Base-by-base conservation (phyloP, 192 early-diverging fungal genomes). In the Cetraspora pellucida region DNA sequence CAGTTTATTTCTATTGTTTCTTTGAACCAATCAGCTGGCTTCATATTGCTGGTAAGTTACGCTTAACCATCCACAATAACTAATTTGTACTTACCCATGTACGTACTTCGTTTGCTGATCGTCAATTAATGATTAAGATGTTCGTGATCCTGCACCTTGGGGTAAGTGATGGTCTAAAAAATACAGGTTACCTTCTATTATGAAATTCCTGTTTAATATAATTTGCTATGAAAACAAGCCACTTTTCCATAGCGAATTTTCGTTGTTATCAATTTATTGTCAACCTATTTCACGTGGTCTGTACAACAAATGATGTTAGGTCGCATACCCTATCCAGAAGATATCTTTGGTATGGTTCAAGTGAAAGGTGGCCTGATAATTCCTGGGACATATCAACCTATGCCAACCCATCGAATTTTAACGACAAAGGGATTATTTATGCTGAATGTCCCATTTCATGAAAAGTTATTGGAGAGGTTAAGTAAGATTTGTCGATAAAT, bases 311-410 rank as follows among this genome's bases (percentile, higher is more conserved):
- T 21, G 21, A 45, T 37, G 31, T 17, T 25, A 30, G 70, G 70
- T 11, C 70, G 89, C 23, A 90, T 89, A 47, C 87, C 88, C 17
- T 71, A 77, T 30, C 88, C 89, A 21, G 89, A 90, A 65, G 87
- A 90, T 77, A 90, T 89, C 30, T 84, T 90, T 77, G 89, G 89
- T 30, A 87, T 85, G 67, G 85, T 90, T 8, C 69, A 86, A 60
- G 70, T 90, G 13, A 59, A 81, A 16, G 75, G 82, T 70, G 89
- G 89, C 1, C 59, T 77, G 7, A 87, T 90, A 44, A 65, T 86
- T 14, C 72, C 80, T 0, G 69, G 64, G 0, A 85, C 86, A 2
- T 90, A 88, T 75, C 80, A 90, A 72, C 79, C 83, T 10, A 90
- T 89, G 86, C 88, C 88, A 3, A 74, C 87, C 7, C 87, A 90